phyloP scores from a whole-genome alignment of 371 early-diverging fungal species.

The Actinomortierella wolfii region DNA sequence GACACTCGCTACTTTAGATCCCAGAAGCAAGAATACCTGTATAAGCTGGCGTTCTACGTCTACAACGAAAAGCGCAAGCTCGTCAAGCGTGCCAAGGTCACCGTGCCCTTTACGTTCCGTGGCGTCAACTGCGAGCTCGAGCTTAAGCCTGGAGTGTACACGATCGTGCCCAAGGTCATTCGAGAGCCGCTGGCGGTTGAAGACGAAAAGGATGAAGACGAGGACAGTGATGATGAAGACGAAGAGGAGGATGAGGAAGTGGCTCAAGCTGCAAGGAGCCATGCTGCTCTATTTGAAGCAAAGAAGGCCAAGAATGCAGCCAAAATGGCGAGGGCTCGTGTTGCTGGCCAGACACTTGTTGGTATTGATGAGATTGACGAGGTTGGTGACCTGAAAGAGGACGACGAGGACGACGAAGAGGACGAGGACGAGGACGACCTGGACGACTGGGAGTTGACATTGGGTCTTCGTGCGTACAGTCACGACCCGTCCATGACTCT shows the following conservation, averaged over 20 bases:
- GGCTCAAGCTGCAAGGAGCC: too few relatives aligned
- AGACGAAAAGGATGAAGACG: slow-evolving; percentile 1
- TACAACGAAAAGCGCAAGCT: slow-evolving; percentile 19
- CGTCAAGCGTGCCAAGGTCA: slow-evolving; percentile 32
- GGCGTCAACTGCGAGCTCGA: slow-evolving; percentile 39
- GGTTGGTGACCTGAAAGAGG: not conserved
- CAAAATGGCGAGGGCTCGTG: slow-evolving; percentile 28
- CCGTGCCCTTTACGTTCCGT: slow-evolving; percentile 30
- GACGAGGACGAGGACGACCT: slow-evolving; percentile 8
- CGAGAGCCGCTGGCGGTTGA: slow-evolving; percentile 18
- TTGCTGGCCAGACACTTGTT: slow-evolving; percentile 27
- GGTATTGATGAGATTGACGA: slow-evolving; percentile 15
- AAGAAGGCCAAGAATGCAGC: too few relatives aligned
- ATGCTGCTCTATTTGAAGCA: too few relatives aligned
- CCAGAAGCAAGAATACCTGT: slow-evolving; percentile 26
- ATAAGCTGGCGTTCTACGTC: slow-evolving; percentile 37
- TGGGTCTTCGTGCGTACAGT: slow-evolving; percentile 41
- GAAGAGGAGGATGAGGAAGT: not conserved
- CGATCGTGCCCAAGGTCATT: slow-evolving; percentile 29
- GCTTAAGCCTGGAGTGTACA: slow-evolving; percentile 33
- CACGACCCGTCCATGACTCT: slow-evolving; percentile 23
- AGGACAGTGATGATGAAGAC: not conserved
- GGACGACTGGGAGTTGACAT: slow-evolving; percentile 40
- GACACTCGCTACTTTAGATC: slow-evolving; percentile 45
- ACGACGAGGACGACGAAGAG: slow-evolving; percentile 35